phyloP scores from a whole-genome alignment of 345 rosid genomes.

The Melaleuca quinquenervia region DNA sequence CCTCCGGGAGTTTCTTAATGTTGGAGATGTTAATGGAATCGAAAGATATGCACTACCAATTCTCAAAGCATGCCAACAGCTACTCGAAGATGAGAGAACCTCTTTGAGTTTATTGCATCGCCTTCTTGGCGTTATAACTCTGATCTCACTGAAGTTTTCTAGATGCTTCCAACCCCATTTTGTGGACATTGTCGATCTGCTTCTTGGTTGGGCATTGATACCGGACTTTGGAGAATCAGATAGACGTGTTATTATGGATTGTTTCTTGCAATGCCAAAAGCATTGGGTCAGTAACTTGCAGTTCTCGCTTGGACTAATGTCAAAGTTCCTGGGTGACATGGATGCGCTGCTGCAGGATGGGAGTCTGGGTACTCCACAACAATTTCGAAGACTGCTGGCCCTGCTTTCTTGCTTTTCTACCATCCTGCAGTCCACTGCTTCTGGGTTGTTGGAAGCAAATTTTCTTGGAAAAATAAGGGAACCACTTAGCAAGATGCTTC shows the following conservation, averaged over 20 bases:
- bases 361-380: constrained; percentile 55
- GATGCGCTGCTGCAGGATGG: constrained; percentile 75
- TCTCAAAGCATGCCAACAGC: constrained; percentile 75
- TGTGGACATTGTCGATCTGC: constrained; percentile 79
- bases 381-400: constrained; percentile 73
- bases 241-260: constrained; percentile 64
- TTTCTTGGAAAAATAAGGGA: constrained; percentile 69
- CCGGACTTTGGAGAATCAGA: constrained; percentile 73
- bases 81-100: constrained; percentile 93
- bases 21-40: constrained; percentile 61
- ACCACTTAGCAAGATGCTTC: constrained; percentile 65
- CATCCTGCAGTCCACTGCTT: constrained; percentile 79
- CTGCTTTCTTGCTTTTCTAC: constrained; percentile 88
- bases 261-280: constrained; percentile 90
- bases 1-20: constrained; percentile 63
- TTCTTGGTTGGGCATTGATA: constrained; percentile 92
- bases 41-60: constrained; percentile 72
- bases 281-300: constrained; percentile 82
- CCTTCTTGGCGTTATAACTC: constrained; percentile 50
- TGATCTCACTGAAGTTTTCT: constrained; percentile 63
- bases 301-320: constrained; percentile 70
- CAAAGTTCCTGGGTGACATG: constrained; percentile 81
- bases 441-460: constrained; percentile 81
- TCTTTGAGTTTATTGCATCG: constrained; percentile 58
- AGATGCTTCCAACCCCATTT: constrained; percentile 84